Evolutionary conservation across 2,329 filamentous ascomycete species (phyloP).

Genomic region (Fusarium musae): DNA sequence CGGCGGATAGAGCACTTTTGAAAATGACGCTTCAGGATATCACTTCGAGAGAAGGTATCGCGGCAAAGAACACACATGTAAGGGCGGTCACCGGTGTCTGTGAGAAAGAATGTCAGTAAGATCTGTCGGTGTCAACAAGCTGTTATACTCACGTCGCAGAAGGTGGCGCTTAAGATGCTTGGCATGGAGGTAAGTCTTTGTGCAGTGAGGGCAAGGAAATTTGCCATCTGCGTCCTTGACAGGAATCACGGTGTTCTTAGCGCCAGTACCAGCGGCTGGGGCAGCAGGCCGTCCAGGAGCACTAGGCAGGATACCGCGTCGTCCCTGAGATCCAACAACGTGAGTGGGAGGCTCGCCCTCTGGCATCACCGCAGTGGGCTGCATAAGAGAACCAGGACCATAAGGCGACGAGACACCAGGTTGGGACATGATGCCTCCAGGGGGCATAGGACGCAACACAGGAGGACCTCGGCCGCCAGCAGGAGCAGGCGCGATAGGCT

Average conservation of each 20-base stretch:
- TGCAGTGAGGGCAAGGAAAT: constrained; percentile 97
- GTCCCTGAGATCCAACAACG: constrained; percentile 93
- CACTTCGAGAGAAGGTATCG: constrained; percentile 97
- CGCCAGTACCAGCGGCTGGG: constrained; percentile 73
- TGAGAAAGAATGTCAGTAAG: constrained; percentile 43
- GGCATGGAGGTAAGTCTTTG: constrained; percentile 96
- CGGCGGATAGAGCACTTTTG: constrained; percentile 98
- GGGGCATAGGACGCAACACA: constrained; percentile 76
- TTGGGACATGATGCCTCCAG: constrained; percentile 71
- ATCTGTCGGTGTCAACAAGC: constrained; percentile 42
- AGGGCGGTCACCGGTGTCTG: constrained; percentile 96
- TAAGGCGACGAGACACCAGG: constrained; percentile 69
- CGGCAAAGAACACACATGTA: constrained; percentile 99
- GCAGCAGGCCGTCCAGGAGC: constrained; percentile 87
- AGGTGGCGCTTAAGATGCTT: constrained; percentile 98
- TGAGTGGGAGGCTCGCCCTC: constrained; percentile 80
- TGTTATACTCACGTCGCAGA: constrained; percentile 82
- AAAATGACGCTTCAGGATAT: constrained; percentile 98
- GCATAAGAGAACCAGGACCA: constrained; percentile 67
- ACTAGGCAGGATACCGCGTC: constrained; percentile 90
- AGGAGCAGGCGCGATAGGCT: constrained; percentile 80
- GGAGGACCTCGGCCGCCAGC: constrained; percentile 66
- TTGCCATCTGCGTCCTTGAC: constrained; percentile 98
- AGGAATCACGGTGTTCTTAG: constrained; percentile 85
- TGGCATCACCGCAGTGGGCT: constrained; percentile 64